Base-by-base conservation (phyloP, 2,329 filamentous ascomycete species). In the Aspergillus sp. region DNA sequence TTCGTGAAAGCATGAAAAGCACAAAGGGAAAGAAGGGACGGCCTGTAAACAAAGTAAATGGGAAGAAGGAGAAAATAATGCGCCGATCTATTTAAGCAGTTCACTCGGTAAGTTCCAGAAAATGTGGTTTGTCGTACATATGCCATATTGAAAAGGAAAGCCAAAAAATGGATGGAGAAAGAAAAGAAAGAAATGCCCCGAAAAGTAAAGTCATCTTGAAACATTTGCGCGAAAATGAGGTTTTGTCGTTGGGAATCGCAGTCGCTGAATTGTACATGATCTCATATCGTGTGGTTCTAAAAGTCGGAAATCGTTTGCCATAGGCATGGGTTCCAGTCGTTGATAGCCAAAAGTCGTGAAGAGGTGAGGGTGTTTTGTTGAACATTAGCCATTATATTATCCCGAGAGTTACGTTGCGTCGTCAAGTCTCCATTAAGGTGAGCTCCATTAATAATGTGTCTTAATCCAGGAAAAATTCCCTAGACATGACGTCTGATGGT, bases 391-490 rank as follows among this genome's bases (percentile, higher is more conserved):
- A 58, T 59, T 59, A 58, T 54, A 31, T 47, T 53, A 41, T 62
- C 44, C 55, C 46, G 47, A 37, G 45, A 37, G 47, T 27, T 60
- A 63, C 56, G 56, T 65, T 48, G 58, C 59, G 50, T 62, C 61
- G 61, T 65, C 58, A 60, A 58, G 39, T 48, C 55, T 57, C 53
- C 51, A 19, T 40, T 47, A 17, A 45, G n/a, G 21, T 50, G 57
- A 40, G 25, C 39, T 55, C 50, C 40, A 43, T 45, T 43, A 9
- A 50, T 45, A 33, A 27, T 37, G 25, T 52, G 31, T 11, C 55
- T 61, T 55, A 68, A 23, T 67, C 65, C 58, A 64, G 57, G 55
- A 67, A 63, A 51, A 67, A 65, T 25, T 68, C 66, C 31, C 61
- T 59, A 2, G 64, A 60, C 64, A 66, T 61, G 47, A 61, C 62